phyloP scores from a whole-genome alignment of 768 basidiomycete species.

The Lanmaoa rubissima region DNA sequence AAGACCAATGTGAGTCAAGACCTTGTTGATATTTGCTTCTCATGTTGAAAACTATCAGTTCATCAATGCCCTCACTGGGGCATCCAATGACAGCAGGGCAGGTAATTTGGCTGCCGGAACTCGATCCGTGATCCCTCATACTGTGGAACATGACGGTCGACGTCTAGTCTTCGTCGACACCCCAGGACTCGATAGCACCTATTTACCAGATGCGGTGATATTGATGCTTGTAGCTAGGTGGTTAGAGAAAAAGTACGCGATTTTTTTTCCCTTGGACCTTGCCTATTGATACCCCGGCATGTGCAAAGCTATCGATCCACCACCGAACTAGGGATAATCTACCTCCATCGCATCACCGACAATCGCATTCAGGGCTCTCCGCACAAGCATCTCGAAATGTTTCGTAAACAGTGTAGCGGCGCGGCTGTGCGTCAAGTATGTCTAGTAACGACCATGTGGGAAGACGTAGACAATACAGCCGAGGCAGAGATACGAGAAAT shows the following conservation, averaged over 20 bases:
- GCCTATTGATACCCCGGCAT: background rate
- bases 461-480: too few species aligned
- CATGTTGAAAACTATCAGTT: background rate
- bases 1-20: background rate
- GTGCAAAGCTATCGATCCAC: background rate
- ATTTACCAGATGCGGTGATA: background rate
- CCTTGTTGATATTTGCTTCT: too few species aligned
- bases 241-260: background rate
- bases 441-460: too few species aligned
- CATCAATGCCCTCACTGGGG: background rate
- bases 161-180: constrained; percentile 5
- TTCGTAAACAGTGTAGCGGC: background rate
- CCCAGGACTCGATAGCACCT: constrained; percentile 2
- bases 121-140: background rate
- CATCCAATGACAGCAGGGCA: background rate
- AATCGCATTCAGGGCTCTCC: background rate
- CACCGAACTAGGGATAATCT: background rate
- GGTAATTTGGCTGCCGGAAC: background rate
- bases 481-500: too few species aligned
- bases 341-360: constrained; percentile 7
- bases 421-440: background rate
- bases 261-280: background rate
- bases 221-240: background rate
- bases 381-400: background rate
- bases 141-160: background rate